Evolutionary conservation across 1,284 basidiomycete species (phyloP).

Genomic region (Amylostereum areolatum): DNA sequence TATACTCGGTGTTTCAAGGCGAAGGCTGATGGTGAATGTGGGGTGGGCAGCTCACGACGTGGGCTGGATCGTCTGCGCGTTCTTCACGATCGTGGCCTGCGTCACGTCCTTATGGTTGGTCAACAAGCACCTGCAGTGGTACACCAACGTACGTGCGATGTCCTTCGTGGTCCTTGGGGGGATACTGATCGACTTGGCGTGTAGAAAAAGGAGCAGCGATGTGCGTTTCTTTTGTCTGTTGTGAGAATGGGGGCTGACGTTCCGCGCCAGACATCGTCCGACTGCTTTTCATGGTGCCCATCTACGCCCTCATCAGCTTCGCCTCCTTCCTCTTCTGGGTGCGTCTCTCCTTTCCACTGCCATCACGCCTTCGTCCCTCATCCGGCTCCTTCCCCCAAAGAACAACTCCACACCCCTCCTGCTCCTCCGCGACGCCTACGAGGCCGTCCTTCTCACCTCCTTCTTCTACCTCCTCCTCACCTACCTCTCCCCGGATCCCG

Average conservation of each 20-base stretch:
- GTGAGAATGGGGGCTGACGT: constrained; percentile 23
- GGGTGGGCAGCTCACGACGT: constrained; percentile 42
- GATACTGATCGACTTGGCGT: constrained; percentile 5
- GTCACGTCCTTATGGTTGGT: constrained; percentile 66
- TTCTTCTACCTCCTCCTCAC: constrained; percentile 76
- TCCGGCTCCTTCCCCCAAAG: constrained; percentile 26
- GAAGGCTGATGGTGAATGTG: constrained; percentile 5
- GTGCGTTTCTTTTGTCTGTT: constrained; percentile 30
- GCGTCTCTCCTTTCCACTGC: constrained; percentile 18
- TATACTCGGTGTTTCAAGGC: constrained; percentile 9
- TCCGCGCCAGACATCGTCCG: constrained; percentile 55
- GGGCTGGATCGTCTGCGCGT: constrained; percentile 67
- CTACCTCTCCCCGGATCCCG: constrained; percentile 61
- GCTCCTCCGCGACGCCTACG: constrained; percentile 62
- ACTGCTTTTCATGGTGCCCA: constrained; percentile 74
- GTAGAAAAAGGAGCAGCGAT: constrained; percentile 64
- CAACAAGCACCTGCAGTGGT: constrained; percentile 66
- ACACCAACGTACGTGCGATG: constrained; percentile 50
- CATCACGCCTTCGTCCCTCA: constrained; percentile 12
- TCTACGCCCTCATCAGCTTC: constrained; percentile 66
- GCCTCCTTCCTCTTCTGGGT: constrained; percentile 73
- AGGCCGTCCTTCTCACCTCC: constrained; percentile 64
- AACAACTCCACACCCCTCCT: constrained; percentile 60
- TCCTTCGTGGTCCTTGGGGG: neutral
- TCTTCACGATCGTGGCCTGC: constrained; percentile 52